phyloP scores from a whole-genome alignment of 129 eudicot species.

The Flaveria ramosissima region DNA sequence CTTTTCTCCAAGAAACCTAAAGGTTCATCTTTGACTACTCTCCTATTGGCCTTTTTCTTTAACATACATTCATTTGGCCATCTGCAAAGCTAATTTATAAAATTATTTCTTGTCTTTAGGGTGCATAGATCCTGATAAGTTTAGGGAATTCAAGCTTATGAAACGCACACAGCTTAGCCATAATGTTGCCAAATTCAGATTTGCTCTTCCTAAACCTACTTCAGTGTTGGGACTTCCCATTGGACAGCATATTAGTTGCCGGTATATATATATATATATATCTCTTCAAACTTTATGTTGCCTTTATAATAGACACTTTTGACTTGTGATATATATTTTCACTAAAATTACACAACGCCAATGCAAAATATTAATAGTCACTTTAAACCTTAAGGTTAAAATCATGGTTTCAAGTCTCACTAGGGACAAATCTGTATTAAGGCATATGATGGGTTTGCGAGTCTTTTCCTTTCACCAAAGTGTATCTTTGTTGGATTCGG shows the following conservation, averaged over 20 bases:
- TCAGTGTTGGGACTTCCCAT: conserved; percentile 45
- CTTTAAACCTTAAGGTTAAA: neutral
- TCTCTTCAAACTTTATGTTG: neutral
- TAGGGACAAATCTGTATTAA: neutral
- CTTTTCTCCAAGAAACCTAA: conserved; percentile 33
- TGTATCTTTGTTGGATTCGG: conserved; percentile 12
- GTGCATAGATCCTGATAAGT: conserved; percentile 35
- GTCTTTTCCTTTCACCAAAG: neutral
- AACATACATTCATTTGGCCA: neutral
- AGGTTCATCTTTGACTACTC: conserved; percentile 21
- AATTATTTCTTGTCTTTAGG: conserved; percentile 17
- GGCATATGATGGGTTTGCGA: neutral
- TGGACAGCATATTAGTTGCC: conserved; percentile 45
- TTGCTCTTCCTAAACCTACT: conserved; percentile 43
- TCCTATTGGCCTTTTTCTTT: conserved; percentile 1
- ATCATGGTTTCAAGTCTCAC: neutral
- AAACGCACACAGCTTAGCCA: conserved; percentile 46
- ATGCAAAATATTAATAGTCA: neutral
- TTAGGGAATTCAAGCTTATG: conserved; percentile 40
- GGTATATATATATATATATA: conserved; percentile 1
- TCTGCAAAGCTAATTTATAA: conserved; percentile 16
- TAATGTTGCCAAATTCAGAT: conserved; percentile 44
- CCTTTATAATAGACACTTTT: neutral
- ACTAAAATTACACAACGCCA: neutral
- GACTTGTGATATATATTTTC: conserved; percentile 13